These are phyloP conservation scores for Oxytropis ochrocephala DNA, from an alignment of 306 rosid species.

Conservation along the genomic window DNA sequence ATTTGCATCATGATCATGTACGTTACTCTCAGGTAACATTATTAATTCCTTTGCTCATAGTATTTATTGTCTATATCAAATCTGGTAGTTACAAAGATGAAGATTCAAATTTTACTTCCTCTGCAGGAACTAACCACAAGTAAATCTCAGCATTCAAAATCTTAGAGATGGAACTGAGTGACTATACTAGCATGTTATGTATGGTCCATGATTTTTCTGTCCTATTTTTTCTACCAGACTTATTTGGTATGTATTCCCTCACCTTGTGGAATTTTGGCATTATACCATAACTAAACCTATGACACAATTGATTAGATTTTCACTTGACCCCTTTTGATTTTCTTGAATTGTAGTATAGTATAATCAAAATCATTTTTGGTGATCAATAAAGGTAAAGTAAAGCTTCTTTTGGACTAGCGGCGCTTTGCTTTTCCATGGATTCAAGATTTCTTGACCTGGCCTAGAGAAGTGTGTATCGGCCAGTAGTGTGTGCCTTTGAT, in stretches of 20 bases:
- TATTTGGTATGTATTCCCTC: background rate
- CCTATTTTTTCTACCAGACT: background rate
- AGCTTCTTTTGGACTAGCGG: slow-evolving; percentile 9
- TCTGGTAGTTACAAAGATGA: background rate
- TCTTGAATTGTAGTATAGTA: background rate
- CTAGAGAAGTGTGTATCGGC: slow-evolving; percentile 11
- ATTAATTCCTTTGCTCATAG: background rate
- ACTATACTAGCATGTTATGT: slow-evolving; percentile 7
- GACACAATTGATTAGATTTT: background rate
- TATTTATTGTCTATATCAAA: background rate
- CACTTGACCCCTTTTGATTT: background rate
- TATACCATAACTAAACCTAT: slow-evolving; percentile 14
- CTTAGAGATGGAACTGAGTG: slow-evolving; percentile 26
- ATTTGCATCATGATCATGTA: slow-evolving; percentile 59
- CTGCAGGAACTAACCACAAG: slow-evolving; percentile 67
- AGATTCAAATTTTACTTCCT: slow-evolving; percentile 3
- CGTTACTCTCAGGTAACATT: slow-evolving; percentile 85
- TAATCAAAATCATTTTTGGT: slow-evolving; percentile 1
- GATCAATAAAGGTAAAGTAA: slow-evolving; percentile 14
- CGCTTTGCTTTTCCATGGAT: slow-evolving; percentile 15
- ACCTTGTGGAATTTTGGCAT: background rate
- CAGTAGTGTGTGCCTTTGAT: slow-evolving; percentile 5
- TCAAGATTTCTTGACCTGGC: slow-evolving; percentile 19
- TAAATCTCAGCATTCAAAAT: slow-evolving; percentile 49
- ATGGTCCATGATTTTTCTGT: slow-evolving; percentile 1